Percentiles rank a stretch among this genome's conserved stretches.
Conservation (phyloP, 2,329 filamentous ascomycete genomes). For the Pyrenophora graminea region DNA sequence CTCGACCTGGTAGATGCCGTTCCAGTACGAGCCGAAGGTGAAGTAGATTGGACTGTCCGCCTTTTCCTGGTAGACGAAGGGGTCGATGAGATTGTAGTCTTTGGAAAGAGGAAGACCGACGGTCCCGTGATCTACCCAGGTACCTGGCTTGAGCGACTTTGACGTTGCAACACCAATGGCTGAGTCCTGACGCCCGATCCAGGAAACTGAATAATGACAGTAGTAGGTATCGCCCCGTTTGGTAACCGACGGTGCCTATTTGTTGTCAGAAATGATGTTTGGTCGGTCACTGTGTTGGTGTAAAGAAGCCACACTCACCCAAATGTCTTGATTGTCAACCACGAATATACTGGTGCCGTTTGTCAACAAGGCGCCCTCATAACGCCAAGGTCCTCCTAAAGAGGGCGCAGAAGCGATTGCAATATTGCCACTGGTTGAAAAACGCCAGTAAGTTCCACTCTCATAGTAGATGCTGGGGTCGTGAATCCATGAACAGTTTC, state of each 20-base stretch:
- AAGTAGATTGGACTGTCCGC: constrained; percentile 46
- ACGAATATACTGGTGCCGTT: constrained; percentile 50
- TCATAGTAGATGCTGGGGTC: constrained; percentile 54
- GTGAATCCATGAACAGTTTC: constrained; percentile 48
- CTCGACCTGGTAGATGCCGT: constrained; percentile 63
- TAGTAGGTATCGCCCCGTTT: constrained; percentile 62
- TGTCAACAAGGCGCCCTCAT: constrained; percentile 50
- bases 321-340: constrained; percentile 51
- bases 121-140: constrained; percentile 63
- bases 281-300: not conserved
- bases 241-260: constrained; percentile 64
- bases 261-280: not conserved
- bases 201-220: constrained; percentile 65
- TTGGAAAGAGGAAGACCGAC: constrained; percentile 47
- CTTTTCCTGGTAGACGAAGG: constrained; percentile 47
- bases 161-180: constrained; percentile 63
- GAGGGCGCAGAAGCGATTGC: constrained; percentile 51
- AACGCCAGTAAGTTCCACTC: constrained; percentile 55
- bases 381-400: constrained; percentile 54
- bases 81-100: constrained; percentile 56
- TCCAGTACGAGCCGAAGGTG: constrained; percentile 71
- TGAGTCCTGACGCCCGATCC: constrained; percentile 62
- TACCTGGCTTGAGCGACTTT: constrained; percentile 54
- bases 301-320: constrained; percentile 40
- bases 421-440: constrained; percentile 55